Base-by-base conservation (phyloP, 1,139 yeast species). In the Candida sp. region DNA sequence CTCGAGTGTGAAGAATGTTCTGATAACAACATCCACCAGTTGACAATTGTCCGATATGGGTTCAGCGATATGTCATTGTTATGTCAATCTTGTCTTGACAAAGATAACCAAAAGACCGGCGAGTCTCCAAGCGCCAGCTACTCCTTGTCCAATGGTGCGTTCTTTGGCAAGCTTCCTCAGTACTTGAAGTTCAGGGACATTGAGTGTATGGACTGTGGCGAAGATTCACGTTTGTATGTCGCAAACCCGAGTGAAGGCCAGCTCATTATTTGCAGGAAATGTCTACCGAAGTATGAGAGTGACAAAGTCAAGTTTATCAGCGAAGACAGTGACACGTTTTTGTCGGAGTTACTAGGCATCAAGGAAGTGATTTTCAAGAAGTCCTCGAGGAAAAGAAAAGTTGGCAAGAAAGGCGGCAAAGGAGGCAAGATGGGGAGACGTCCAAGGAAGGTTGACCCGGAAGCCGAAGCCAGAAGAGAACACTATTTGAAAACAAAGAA, bases 1-100 rank as follows among this genome's bases (percentile, higher is more conserved):
- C 62, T 85, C 8, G 75, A 72, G 54, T 85, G 90, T 64, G 87
- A 83, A 60, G 81, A 78, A 44, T 84, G 90, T 64, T 73, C 73
- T 23, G 83, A 82, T 59, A 61, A 72, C 44, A 84, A 83, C 60
- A 74, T 85, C 44, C 87, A 83, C 61, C 81, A 79, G 58, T 66
- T 84, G 47, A 73, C 71, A 47, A 71, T 85, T 41, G 67, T 80
- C 7, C 64, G 88, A 45, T 81, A 75, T 62, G 88, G 86, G 1
- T 80, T 85, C 25, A 73, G 78, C 23, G 86, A 81, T 57, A 78
- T 84, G 78, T 65, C 77, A 0, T 65, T 83, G 53, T 60, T 83
- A 28, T 85, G 90, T 61, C 70, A 70, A 35, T 48, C 54, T 7
- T 85, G 90, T 61, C 65, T 75, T 4, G 62, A 59, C n/a, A 78